These are phyloP conservation scores for Setaria viridis DNA, from an alignment of 202 grass and related monocot genomes.

Conservation along the genomic window DNA sequence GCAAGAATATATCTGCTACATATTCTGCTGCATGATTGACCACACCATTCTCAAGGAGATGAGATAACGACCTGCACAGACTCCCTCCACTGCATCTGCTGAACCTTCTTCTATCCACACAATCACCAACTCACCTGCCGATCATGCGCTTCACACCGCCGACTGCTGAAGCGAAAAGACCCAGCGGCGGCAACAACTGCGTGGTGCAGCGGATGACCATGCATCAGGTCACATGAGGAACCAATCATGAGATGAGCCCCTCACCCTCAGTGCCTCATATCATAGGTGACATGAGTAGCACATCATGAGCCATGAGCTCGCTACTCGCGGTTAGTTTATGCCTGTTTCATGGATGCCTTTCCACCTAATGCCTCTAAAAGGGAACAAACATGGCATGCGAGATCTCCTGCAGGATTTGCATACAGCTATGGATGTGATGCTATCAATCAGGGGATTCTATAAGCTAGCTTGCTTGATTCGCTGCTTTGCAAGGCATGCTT, in stretches of 20 bases:
- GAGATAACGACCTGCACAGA: slow-evolving; percentile 31
- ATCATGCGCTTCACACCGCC: slow-evolving; percentile 41
- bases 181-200: slow-evolving; percentile 28
- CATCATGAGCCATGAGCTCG: slow-evolving; percentile 32
- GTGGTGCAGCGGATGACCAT: slow-evolving; percentile 25
- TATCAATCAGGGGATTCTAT: slow-evolving; percentile 14
- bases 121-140: background rate
- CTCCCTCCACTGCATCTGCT: slow-evolving; percentile 24
- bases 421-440: slow-evolving; percentile 18
- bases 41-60: slow-evolving; percentile 36
- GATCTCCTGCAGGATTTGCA: slow-evolving; percentile 51
- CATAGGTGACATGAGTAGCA: slow-evolving; percentile 46
- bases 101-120: slow-evolving; percentile 31
- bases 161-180: slow-evolving; percentile 16
- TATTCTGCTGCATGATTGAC: slow-evolving; percentile 37
- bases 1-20: background rate
- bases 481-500: slow-evolving; percentile 18
- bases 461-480: slow-evolving; percentile 35
- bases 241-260: slow-evolving; percentile 38
- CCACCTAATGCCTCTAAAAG: slow-evolving; percentile 44
- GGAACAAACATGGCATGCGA: slow-evolving; percentile 33
- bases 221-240: slow-evolving; percentile 8
- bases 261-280: slow-evolving; percentile 48
- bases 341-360: slow-evolving; percentile 28
- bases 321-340: slow-evolving; percentile 39